Conservation (phyloP, 805 yeast species). For the Myxozyma neotropica region DNA sequence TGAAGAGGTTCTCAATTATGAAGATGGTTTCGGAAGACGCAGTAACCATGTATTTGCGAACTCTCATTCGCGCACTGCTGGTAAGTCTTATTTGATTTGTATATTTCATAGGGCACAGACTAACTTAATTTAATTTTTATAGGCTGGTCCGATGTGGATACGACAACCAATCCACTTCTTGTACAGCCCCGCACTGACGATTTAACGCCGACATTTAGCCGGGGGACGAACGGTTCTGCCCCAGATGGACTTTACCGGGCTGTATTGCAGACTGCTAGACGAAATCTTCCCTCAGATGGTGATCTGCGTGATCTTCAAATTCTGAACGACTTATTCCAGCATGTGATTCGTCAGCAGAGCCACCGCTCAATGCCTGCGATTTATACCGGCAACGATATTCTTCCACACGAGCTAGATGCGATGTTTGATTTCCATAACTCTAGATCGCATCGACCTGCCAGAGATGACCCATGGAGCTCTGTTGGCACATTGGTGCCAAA, state of each 20-base stretch:
- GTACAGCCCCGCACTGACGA: constrained; percentile 16
- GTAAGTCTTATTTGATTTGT: background rate
- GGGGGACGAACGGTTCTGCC: background rate
- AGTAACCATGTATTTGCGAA: constrained; percentile 5
- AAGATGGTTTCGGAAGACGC: constrained; percentile 13
- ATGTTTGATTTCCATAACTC: constrained; percentile 16
- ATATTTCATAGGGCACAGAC: background rate
- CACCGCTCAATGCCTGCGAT: constrained; percentile 2
- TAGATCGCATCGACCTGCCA: constrained; percentile 8
- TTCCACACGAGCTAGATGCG: constrained; percentile 26
- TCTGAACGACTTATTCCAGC: constrained; percentile 22
- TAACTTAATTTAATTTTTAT: background rate
- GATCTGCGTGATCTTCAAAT: constrained; percentile 19
- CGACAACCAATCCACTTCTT: constrained; percentile 28
- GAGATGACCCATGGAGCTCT: constrained; percentile 33
- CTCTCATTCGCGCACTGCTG: constrained; percentile 1
- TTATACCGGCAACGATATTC: constrained; percentile 12
- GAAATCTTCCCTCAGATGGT: constrained; percentile 4
- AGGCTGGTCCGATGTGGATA: constrained; percentile 24
- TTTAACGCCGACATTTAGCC: background rate
- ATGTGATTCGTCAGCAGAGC: constrained; percentile 21
- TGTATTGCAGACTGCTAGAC: background rate
- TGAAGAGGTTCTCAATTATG: constrained; percentile 19
- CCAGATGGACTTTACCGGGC: constrained; percentile 7
- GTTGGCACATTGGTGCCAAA: constrained; percentile 31